Evolutionary conservation across 345 rosid species (phyloP).

Genomic region (Populus tremula): DNA sequence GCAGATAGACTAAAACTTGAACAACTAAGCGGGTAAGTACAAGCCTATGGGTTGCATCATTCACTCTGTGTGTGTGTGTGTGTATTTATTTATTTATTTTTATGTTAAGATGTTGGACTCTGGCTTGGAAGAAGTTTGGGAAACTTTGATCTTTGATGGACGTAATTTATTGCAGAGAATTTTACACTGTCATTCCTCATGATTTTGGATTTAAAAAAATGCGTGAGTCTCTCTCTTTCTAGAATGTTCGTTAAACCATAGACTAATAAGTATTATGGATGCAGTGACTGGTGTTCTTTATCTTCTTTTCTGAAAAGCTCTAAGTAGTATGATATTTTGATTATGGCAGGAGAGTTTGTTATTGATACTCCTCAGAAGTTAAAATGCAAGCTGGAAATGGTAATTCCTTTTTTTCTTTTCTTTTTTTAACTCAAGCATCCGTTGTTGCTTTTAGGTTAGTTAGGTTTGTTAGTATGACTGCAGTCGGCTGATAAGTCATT

Average conservation of each 20-base stretch:
- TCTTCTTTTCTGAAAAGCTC: neutral
- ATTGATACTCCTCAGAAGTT: conserved; percentile 83
- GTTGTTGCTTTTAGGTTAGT: conserved; percentile 8
- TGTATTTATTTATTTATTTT: neutral
- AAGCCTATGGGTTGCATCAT: neutral
- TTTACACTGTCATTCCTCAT: conserved; percentile 87
- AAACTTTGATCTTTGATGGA: conserved; percentile 5
- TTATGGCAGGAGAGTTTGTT: conserved; percentile 74
- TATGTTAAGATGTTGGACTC: neutral
- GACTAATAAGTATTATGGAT: neutral
- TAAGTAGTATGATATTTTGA: conserved; percentile 16
- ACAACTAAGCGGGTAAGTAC: conserved; percentile 75
- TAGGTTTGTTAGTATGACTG: neutral
- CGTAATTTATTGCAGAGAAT: conserved; percentile 56
- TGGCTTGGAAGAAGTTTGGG: neutral
- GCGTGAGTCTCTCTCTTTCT: conserved; percentile 53
- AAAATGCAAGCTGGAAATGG: conserved; percentile 84
- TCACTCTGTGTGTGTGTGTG: neutral
- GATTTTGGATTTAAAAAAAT: conserved; percentile 84
- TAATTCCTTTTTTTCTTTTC: conserved; percentile 23
- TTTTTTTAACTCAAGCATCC: conserved; percentile 2
- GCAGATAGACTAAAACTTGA: conserved; percentile 52
- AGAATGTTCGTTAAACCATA: neutral
- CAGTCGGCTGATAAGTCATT: neutral
- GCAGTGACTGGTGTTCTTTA: neutral